Evolutionary conservation across 371 early-diverging fungal species (phyloP), one percentile per base, ranked within the genome.

Genomic region (Batrachochytrium dendrobatidis): DNA sequence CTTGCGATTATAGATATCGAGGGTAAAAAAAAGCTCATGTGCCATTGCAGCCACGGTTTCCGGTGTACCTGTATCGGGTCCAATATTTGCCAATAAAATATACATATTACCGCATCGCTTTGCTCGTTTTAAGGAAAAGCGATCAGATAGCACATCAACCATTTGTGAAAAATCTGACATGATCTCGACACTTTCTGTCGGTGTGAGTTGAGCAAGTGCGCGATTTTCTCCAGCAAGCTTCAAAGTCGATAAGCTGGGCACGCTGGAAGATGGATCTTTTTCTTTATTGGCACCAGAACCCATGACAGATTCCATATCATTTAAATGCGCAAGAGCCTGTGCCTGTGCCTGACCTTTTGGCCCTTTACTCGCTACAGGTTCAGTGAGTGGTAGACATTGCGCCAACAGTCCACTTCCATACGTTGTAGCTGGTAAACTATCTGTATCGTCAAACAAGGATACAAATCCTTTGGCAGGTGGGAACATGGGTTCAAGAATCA

Each of bases 1-100:
- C 22, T 61, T 61, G 35, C 54, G 61, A 24, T 61, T 61, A 39
- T 61, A 61, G n/a, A 55, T 51, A 31, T 61, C 61, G 4, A 61
- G 48, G 6, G 61, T 46, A 48, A 61, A 61, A 35, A 61, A 51
- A 28, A 61, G 56, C 56, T 61, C 61, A 43, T 61, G 61, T 0
- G 61, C 55, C 31, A 61, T 34, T 7, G 61, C 28, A 1, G 61
- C 61, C 0, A 55, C 35, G 24, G 22, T 34, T 25, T 55, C 39
- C 34, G 35, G 32, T 4, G 28, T 55, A 10, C 61, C 61, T 3
- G 61, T 33, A 2, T 61, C 61, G 1, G 32, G 56, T 1, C 61
- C 61, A 48, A 32, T 28, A 51, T 61, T 61, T 31, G 51, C 34
- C 2, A 61, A 10, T 3, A 61, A n/a, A 31, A 25, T 26, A 20